Conservation (phyloP, 1,139 yeast species). For the Geotrichum europaeum region DNA sequence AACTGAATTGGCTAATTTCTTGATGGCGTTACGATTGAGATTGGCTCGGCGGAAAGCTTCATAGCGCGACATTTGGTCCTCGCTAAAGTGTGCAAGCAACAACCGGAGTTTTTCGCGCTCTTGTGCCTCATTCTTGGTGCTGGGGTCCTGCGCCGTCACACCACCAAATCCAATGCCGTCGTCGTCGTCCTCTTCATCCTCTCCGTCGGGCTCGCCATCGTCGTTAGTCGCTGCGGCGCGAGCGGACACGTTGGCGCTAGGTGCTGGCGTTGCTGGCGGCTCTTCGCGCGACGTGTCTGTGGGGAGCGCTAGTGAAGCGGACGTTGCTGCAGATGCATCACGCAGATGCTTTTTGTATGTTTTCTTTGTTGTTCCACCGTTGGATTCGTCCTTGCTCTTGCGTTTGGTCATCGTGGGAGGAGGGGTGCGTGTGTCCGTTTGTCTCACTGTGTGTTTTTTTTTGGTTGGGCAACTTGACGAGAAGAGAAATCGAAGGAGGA, state of each 20-base stretch:
- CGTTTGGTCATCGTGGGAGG: neutral
- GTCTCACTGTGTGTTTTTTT: neutral
- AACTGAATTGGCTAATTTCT: slow-evolving; percentile 72
- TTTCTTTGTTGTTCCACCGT: neutral
- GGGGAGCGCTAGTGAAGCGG: neutral
- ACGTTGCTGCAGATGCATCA: neutral
- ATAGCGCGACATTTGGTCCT: slow-evolving; percentile 81
- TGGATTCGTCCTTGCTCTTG: neutral
- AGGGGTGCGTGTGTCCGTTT: neutral
- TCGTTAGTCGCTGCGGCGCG: neutral
- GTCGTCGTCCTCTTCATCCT: slow-evolving; percentile 38
- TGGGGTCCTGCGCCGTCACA: slow-evolving; percentile 14
- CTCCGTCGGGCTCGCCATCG: slow-evolving; percentile 24
- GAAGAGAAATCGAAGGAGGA: neutral
- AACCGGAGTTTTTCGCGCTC: slow-evolving; percentile 51
- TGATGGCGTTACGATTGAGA: slow-evolving; percentile 70
- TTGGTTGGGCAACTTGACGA: neutral
- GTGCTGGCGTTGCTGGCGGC: neutral
- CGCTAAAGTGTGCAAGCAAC: slow-evolving; percentile 64
- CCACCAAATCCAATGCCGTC: slow-evolving; percentile 20
- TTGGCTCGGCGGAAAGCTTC: slow-evolving; percentile 84
- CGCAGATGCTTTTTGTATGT: neutral
- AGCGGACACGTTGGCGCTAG: neutral
- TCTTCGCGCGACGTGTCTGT: neutral
- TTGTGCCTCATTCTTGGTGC: slow-evolving; percentile 15